Evolutionary conservation across 805 yeast species (phyloP).

Genomic region (Candida rishiriensis): DNA sequence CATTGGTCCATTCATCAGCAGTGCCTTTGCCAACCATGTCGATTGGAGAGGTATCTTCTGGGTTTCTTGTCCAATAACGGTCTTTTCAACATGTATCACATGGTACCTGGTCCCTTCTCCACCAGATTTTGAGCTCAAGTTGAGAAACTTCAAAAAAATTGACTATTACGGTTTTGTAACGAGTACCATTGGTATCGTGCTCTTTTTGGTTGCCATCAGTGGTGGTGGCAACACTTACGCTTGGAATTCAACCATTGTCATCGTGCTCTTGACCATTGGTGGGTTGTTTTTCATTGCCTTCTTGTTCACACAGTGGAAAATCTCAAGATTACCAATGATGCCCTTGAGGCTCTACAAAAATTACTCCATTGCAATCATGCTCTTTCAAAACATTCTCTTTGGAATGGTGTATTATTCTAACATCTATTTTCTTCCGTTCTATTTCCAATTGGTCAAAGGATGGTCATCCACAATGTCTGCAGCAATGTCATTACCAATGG

Average conservation of each 20-base stretch:
- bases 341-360: constrained; percentile 42
- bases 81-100: constrained; percentile 29
- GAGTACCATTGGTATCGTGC: constrained; percentile 42
- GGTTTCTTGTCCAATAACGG: constrained; percentile 39
- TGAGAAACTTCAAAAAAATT: constrained; percentile 39
- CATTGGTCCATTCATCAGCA: constrained; percentile 53
- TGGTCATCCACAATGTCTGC: constrained; percentile 37
- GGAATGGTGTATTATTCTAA: constrained; percentile 46
- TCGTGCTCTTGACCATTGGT: constrained; percentile 40
- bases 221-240: constrained; percentile 58
- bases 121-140: constrained; percentile 26
- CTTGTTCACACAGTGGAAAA: constrained; percentile 44
- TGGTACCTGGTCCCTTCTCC: constrained; percentile 33
- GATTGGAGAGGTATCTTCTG: constrained; percentile 53
- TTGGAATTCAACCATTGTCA: constrained; percentile 47
- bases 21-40: constrained; percentile 39
- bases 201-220: constrained; percentile 50
- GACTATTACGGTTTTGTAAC: constrained; percentile 52
- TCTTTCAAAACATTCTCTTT: constrained; percentile 39
- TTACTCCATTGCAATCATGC: constrained; percentile 31
- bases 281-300: constrained; percentile 38
- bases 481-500: constrained; percentile 39
- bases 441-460: constrained; percentile 43
- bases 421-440: constrained; percentile 45
- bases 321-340: constrained; percentile 49